These are phyloP conservation scores for Mortierella sp. DNA, from an alignment of 371 early-diverging fungal species.

Conservation along the genomic window DNA sequence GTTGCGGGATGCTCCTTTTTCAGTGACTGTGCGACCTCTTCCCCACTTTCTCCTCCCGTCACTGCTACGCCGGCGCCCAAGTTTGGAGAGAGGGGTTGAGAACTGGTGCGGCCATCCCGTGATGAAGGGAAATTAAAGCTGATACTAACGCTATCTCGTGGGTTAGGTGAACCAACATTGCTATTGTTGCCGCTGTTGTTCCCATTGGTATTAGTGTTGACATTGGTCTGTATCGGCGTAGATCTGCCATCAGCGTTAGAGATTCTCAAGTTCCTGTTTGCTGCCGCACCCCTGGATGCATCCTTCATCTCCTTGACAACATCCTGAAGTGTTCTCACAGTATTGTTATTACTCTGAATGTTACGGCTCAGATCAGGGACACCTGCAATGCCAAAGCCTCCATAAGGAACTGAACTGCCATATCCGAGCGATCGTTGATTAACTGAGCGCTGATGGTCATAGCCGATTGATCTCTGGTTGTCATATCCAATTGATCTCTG, in stretches of 20 bases:
- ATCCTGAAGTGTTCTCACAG: constrained; percentile 37
- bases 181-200: neutral
- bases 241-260: neutral
- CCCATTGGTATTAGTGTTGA: neutral
- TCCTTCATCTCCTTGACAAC: constrained; percentile 55
- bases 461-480: constrained; percentile 19
- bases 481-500: constrained; percentile 12
- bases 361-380: constrained; percentile 27
- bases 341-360: constrained; percentile 20
- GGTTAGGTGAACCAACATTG: neutral
- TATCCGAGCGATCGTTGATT: neutral
- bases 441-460: too few species aligned
- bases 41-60: neutral
- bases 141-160: constrained; percentile 20
- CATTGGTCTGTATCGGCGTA: neutral
- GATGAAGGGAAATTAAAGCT: constrained; percentile 25
- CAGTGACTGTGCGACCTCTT: constrained; percentile 27
- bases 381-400: constrained; percentile 11
- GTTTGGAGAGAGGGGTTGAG: neutral
- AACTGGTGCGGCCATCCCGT: neutral
- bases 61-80: neutral
- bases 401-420: neutral
- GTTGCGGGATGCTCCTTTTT: constrained; percentile 26
- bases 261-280: constrained; percentile 18
- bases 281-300: constrained; percentile 19